phyloP scores from a whole-genome alignment of 345 rosid genomes.

The Bretschneidera sinensis region DNA sequence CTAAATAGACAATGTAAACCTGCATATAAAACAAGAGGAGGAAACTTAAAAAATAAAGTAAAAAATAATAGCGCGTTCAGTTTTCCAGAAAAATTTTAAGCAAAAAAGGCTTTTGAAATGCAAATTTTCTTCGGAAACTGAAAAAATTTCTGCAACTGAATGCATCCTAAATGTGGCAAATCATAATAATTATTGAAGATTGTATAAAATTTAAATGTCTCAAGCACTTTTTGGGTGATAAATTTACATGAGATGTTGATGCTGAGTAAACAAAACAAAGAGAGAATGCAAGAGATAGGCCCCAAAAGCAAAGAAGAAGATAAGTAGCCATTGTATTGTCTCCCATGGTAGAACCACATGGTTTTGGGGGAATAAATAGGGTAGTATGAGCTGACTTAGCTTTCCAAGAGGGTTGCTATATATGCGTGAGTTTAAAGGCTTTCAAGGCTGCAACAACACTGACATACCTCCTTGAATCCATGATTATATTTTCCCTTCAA shows the following conservation, averaged over 20 bases:
- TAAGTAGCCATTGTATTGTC: conserved; percentile 36
- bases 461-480: too few species aligned
- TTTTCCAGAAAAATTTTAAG: too few species aligned
- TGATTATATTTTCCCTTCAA: conserved; percentile 37
- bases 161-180: too few species aligned
- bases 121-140: too few species aligned
- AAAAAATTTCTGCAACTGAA: too few species aligned
- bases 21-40: conserved; percentile 18
- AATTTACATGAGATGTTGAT: conserved; percentile 29
- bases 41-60: too few species aligned
- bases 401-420: conserved; percentile 5
- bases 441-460: conserved; percentile 30
- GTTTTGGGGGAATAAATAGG: conserved; percentile 32
- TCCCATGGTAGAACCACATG: conserved; percentile 15
- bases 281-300: conserved; percentile 29
- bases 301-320: conserved; percentile 26
- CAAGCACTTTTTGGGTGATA: not conserved
- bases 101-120: too few species aligned
- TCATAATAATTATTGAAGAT: too few species aligned
- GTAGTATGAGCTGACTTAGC: conserved; percentile 1
- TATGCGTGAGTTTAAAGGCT: conserved; percentile 33
- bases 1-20: conserved; percentile 72
- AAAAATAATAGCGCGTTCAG: too few species aligned
- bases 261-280: conserved; percentile 23
- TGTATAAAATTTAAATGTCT: too few species aligned